Percentiles rank a stretch among this genome's conserved stretches.
Evolutionary conservation across 208 protist species (phyloP).

Genomic region (Leishmania gerbilli): DNA sequence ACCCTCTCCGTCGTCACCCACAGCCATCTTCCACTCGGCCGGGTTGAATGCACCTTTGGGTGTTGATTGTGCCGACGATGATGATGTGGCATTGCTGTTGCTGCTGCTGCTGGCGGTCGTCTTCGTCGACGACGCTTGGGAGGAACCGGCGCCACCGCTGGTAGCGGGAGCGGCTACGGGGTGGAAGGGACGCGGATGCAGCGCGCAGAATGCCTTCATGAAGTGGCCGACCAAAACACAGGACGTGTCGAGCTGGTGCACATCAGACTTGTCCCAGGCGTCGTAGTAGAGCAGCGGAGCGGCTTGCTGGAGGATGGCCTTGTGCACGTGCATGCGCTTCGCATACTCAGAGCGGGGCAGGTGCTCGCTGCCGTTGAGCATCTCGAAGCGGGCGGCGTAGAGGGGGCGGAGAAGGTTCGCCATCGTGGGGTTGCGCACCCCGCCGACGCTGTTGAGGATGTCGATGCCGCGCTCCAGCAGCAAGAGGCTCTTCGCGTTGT

Average conservation of each 20-base stretch:
- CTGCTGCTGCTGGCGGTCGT: background rate
- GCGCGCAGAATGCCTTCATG: slow-evolving; percentile 70
- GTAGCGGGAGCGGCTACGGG: slow-evolving; percentile 17
- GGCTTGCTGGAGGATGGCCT: slow-evolving; percentile 61
- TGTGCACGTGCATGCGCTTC: slow-evolving; percentile 53
- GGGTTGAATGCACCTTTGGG: background rate
- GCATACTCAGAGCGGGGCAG: slow-evolving; percentile 63
- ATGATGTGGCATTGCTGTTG: slow-evolving; percentile 2
- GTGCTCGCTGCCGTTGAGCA: slow-evolving; percentile 77
- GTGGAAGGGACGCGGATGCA: slow-evolving; percentile 72
- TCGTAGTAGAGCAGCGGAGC: slow-evolving; percentile 70
- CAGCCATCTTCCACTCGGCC: slow-evolving; percentile 41
- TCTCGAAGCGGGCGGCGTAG: slow-evolving; percentile 77
- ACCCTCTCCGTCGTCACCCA: slow-evolving; percentile 23
- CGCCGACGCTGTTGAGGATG: slow-evolving; percentile 71
- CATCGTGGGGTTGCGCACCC: slow-evolving; percentile 22
- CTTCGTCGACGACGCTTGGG: background rate
- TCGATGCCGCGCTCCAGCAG: slow-evolving; percentile 75
- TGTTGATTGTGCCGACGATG: background rate
- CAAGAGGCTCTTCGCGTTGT: slow-evolving; percentile 55
- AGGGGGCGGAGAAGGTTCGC: slow-evolving; percentile 52
- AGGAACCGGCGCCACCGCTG: background rate
- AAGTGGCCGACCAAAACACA: slow-evolving; percentile 82
- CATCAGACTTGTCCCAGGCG: slow-evolving; percentile 65
- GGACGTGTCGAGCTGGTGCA: slow-evolving; percentile 67